Percentiles rank a stretch among this genome's conserved stretches.
Evolutionary conservation across 1,284 basidiomycete species (phyloP).

Genomic region (Apiotrichum domesticum): DNA sequence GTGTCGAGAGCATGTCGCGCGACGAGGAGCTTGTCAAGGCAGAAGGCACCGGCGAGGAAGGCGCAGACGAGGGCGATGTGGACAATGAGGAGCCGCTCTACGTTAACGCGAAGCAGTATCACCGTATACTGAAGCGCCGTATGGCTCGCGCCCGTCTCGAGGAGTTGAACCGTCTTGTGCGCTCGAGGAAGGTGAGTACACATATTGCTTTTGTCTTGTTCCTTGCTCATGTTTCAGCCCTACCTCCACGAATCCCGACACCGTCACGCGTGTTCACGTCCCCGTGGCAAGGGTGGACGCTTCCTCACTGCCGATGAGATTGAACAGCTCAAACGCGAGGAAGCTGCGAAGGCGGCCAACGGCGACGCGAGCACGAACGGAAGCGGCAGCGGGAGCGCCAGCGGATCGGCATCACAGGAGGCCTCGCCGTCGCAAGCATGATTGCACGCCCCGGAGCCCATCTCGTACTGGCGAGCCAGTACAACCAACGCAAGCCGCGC

Average conservation of each 20-base stretch:
- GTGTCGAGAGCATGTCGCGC: constrained; percentile 6
- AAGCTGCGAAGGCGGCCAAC: constrained; percentile 24
- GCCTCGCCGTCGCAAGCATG: background rate
- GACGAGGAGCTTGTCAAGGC: constrained; percentile 20
- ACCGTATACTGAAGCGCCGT: constrained; percentile 87
- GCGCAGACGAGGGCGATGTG: constrained; percentile 19
- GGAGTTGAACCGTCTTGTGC: constrained; percentile 82
- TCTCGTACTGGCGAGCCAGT: background rate
- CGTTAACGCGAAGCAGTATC: constrained; percentile 96
- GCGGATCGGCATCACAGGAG: background rate
- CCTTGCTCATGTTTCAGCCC: constrained; percentile 56
- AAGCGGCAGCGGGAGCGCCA: background rate
- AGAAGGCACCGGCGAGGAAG: constrained; percentile 18
- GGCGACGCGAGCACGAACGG: background rate
- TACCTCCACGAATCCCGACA: constrained; percentile 96
- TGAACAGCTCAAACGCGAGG: constrained; percentile 45
- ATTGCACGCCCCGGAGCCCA: too few species aligned
- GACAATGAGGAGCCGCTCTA: constrained; percentile 91
- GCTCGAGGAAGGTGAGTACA: constrained; percentile 72
- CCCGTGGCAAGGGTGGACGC: constrained; percentile 89
- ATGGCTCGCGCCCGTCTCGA: constrained; percentile 80
- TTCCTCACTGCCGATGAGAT: constrained; percentile 95
- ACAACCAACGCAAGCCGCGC: background rate
- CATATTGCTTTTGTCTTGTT: background rate
- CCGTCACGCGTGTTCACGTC: constrained; percentile 94